A percentile compares a stretch with the other conserved stretches of the same genome.
Evolutionary conservation across 1,284 basidiomycete genomes (phyloP).

Genomic region (Blastosporella zonata): DNA sequence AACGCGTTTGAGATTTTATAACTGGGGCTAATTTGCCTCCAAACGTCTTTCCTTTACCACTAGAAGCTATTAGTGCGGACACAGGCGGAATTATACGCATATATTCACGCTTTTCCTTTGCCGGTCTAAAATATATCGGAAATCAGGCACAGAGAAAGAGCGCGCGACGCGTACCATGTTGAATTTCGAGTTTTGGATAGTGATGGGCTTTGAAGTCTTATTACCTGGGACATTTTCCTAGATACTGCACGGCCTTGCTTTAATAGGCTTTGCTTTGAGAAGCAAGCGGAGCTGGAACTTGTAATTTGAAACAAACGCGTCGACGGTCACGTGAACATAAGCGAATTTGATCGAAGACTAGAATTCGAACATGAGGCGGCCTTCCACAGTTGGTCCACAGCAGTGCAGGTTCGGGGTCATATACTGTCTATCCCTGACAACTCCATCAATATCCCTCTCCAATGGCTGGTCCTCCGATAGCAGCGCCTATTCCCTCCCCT

Average conservation of each 20-base stretch:
- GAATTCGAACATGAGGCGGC: slow-evolving; percentile 21
- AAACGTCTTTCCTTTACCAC: slow-evolving; percentile 53
- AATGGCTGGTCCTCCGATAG: slow-evolving; percentile 34
- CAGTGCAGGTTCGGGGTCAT: slow-evolving; percentile 7
- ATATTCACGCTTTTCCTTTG: slow-evolving; percentile 51
- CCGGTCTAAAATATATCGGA: slow-evolving; percentile 36
- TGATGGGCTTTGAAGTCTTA: too few relatives aligned
- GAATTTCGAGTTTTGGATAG: background rate
- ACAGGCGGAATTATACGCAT: background rate
- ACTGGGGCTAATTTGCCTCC: slow-evolving; percentile 50
- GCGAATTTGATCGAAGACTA: slow-evolving; percentile 2
- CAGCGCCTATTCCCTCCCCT: slow-evolving; percentile 33
- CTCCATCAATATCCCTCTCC: background rate
- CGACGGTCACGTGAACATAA: slow-evolving; percentile 20
- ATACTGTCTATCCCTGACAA: background rate
- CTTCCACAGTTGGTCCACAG: slow-evolving; percentile 18
- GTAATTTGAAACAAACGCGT: slow-evolving; percentile 20
- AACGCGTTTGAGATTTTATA: slow-evolving; percentile 60
- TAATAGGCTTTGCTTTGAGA: slow-evolving; percentile 10
- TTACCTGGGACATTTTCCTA: too few relatives aligned
- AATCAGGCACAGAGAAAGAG: background rate
- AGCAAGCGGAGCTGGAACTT: slow-evolving; percentile 18
- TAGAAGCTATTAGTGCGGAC: slow-evolving; percentile 22
- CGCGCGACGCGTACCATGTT: slow-evolving; percentile 6
- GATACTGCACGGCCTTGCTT: background rate